Conservation (phyloP, 225 moss, liverwort and hornwort species). For the Sphagnum tenellum region DNA sequence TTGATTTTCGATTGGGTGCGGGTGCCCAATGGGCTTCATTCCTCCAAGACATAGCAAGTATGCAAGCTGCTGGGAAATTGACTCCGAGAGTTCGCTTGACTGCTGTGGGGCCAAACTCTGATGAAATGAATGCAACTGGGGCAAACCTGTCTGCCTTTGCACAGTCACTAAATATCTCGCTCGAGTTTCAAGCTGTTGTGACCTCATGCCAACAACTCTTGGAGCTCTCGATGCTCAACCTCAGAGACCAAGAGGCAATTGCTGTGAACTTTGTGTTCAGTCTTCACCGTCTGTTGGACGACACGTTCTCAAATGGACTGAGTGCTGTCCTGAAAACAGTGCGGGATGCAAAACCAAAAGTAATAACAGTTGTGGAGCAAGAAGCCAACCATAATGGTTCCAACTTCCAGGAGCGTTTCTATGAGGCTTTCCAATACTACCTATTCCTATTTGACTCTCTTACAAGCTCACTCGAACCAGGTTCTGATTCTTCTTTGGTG, state of each 20-base stretch:
- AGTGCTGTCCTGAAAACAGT: slow-evolving; percentile 24
- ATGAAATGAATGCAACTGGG: slow-evolving; percentile 38
- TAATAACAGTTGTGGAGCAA: slow-evolving; percentile 52
- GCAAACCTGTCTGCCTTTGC: slow-evolving; percentile 43
- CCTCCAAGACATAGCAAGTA: slow-evolving; percentile 44
- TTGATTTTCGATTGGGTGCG: slow-evolving; percentile 53
- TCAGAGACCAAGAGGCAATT: slow-evolving; percentile 43
- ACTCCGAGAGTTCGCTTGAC: slow-evolving; percentile 28
- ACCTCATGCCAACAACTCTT: slow-evolving; percentile 20
- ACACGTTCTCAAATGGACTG: slow-evolving; percentile 20
- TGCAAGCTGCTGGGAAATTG: slow-evolving; percentile 21
- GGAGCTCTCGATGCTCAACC: slow-evolving; percentile 32
- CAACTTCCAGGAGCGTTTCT: slow-evolving; percentile 51
- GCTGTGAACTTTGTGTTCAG: slow-evolving; percentile 55
- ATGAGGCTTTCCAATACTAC: slow-evolving; percentile 54
- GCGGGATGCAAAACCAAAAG: slow-evolving; percentile 28
- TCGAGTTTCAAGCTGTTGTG: slow-evolving; percentile 47
- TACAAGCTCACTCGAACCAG: slow-evolving; percentile 27
- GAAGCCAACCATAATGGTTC: slow-evolving; percentile 42
- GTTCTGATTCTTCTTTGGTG: slow-evolving; percentile 20
- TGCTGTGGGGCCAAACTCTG: slow-evolving; percentile 29
- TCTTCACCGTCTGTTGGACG: slow-evolving; percentile 45
- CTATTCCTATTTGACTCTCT: slow-evolving; percentile 46
- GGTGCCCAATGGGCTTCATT: slow-evolving; percentile 58
- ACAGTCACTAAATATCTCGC: slow-evolving; percentile 22